Evolutionary conservation across 1,139 yeast species (phyloP).

Genomic region (Zhuliangozyma parablackwelliae): DNA sequence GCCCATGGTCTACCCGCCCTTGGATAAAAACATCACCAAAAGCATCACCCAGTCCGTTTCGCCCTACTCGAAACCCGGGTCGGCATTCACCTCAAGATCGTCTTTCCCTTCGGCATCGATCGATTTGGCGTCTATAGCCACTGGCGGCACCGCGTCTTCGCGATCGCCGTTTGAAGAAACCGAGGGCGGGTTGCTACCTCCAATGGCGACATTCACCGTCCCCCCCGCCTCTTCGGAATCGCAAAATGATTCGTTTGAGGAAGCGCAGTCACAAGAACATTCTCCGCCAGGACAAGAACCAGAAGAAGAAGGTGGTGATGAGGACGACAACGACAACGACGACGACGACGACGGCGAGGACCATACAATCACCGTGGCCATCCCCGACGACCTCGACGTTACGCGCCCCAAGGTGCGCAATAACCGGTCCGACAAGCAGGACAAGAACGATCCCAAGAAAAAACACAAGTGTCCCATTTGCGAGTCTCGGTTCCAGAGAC

Average conservation of each 20-base stretch:
- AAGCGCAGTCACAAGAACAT: no score
- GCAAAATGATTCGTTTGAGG: no score
- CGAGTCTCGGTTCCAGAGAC: conserved; percentile 72
- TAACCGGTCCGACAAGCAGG: conserved; percentile 9
- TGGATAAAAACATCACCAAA: conserved; percentile 8
- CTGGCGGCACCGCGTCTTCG: conserved; percentile 5
- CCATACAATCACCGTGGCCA: conserved; percentile 11
- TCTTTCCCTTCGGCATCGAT: conserved; percentile 27
- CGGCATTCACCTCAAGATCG: background rate
- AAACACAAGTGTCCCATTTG: conserved; percentile 77
- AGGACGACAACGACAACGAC: no score
- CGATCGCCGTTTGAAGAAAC: no score
- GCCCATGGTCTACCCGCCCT: conserved; percentile 2
- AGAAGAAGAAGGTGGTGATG: no score
- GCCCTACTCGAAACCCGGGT: conserved; percentile 2
- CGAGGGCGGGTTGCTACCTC: conserved; percentile 27
- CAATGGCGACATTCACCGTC: conserved; percentile 34
- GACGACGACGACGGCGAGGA: conserved; percentile 7
- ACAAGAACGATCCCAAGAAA: conserved; percentile 48
- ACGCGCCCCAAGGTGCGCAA: conserved; percentile 12
- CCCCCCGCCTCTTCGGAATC: no score
- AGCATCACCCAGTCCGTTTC: conserved; percentile 12
- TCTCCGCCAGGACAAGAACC: no score
- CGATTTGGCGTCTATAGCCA: conserved; percentile 30
- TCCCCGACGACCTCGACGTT: conserved; percentile 10